A percentile compares a stretch with the other conserved stretches of the same genome.
These are phyloP conservation scores for Aquilaria agallochum DNA, from an alignment of 441 rosid species.

Conservation along the genomic window DNA sequence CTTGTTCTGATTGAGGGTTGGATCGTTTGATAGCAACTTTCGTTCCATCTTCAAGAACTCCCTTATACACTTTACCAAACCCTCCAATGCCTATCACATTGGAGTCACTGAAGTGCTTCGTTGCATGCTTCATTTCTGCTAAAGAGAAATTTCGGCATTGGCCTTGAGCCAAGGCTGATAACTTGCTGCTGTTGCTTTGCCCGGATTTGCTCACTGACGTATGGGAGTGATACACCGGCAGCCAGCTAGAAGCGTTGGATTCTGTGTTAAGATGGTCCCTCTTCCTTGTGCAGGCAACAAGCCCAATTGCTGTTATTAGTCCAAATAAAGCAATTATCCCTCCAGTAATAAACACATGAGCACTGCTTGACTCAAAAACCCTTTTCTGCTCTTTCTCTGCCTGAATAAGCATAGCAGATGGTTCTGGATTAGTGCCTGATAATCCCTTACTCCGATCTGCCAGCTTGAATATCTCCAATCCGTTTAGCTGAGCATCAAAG, in stretches of 20 bases:
- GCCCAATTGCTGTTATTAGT: slow-evolving; percentile 38
- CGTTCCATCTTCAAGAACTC: slow-evolving; percentile 37
- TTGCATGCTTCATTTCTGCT: slow-evolving; percentile 46
- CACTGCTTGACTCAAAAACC: slow-evolving; percentile 1
- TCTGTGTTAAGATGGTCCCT: slow-evolving; percentile 24
- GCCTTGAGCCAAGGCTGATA: slow-evolving; percentile 56
- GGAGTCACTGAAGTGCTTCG: slow-evolving; percentile 54
- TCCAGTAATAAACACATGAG: slow-evolving; percentile 44
- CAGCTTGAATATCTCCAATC: slow-evolving; percentile 66
- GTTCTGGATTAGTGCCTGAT: slow-evolving; percentile 58
- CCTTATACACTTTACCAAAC: slow-evolving; percentile 73
- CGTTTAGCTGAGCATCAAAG: slow-evolving; percentile 50
- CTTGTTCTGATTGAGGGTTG: slow-evolving; percentile 74
- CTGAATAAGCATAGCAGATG: slow-evolving; percentile 39
- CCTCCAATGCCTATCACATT: slow-evolving; percentile 74
- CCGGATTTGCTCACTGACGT: slow-evolving; percentile 40
- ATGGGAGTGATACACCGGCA: slow-evolving; percentile 44
- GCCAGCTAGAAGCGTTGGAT: slow-evolving; percentile 44
- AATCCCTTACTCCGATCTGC: slow-evolving; percentile 29
- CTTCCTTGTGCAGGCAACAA: slow-evolving; percentile 32
- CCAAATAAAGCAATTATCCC: slow-evolving; percentile 58
- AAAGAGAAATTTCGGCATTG: slow-evolving; percentile 58
- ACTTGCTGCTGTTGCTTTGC: slow-evolving; percentile 40
- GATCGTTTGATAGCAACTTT: slow-evolving; percentile 70
- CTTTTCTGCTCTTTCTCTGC: slow-evolving; percentile 11